Evolutionary conservation across 345 rosid genomes (phyloP).

Genomic region (Heritiera littoralis): DNA sequence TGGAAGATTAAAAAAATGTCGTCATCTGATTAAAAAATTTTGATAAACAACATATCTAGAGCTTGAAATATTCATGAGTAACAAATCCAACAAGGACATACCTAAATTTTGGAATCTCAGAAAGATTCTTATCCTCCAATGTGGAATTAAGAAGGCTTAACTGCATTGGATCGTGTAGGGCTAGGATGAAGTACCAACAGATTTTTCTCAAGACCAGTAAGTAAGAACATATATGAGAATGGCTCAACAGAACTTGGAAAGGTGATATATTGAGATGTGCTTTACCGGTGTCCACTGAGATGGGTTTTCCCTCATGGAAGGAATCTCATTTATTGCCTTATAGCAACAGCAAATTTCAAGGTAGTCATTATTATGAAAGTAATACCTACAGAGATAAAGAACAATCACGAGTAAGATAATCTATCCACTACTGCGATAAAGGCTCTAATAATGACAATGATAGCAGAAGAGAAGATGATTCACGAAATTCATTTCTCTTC

Average conservation of each 20-base stretch:
- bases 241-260: background rate
- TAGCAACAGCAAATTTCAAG: slow-evolving; percentile 91
- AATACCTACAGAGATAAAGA: slow-evolving; percentile 55
- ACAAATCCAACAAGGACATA: slow-evolving; percentile 23
- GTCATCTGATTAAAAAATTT: background rate
- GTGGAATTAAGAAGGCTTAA: slow-evolving; percentile 80
- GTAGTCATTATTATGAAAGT: slow-evolving; percentile 77
- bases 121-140: slow-evolving; percentile 76
- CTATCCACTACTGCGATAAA: background rate
- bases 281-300: slow-evolving; percentile 78
- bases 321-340: slow-evolving; percentile 91
- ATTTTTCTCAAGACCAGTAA: slow-evolving; percentile 73
- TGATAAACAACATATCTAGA: background rate
- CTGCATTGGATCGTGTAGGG: slow-evolving; percentile 85
- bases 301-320: slow-evolving; percentile 73
- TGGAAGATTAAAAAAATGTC: slow-evolving; percentile 12
- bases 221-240: background rate
- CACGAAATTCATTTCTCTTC: background rate
- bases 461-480: background rate
- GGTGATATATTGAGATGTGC: slow-evolving; percentile 9
- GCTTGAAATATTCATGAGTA: background rate
- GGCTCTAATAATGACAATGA: too few relatives aligned
- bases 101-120: slow-evolving; percentile 83
- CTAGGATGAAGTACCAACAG: slow-evolving; percentile 70
- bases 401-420: background rate